phyloP scores from a whole-genome alignment of 768 basidiomycete genomes.

The Baorangia bicolor region DNA sequence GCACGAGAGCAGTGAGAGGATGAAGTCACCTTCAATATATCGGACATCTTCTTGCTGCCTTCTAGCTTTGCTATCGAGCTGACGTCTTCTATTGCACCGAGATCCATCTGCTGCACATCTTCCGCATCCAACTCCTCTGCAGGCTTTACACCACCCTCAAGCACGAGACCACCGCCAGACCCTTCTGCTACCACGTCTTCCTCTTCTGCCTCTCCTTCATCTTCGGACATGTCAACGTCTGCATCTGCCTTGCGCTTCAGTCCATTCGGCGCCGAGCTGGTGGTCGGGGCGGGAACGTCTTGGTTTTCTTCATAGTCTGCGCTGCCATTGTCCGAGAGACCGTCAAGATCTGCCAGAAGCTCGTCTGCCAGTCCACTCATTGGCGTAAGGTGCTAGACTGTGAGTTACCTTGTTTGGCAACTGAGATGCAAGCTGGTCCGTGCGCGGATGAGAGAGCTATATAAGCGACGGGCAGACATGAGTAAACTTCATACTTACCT shows the following conservation, averaged over 20 bases:
- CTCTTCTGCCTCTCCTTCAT: conserved; percentile 43
- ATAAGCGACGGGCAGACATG: neutral
- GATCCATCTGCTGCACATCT: conserved; percentile 93
- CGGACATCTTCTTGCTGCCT: conserved; percentile 82
- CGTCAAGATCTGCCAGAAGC: conserved; percentile 89
- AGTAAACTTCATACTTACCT: conserved; percentile 53
- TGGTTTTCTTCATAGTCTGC: conserved; percentile 47
- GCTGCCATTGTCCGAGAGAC: conserved; percentile 67
- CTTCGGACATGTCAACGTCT: conserved; percentile 58
- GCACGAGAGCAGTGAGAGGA: neutral
- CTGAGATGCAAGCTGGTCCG: conserved; percentile 8
- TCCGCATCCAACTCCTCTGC: conserved; percentile 96
- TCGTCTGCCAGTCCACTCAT: conserved; percentile 91
- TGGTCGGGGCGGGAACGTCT: conserved; percentile 24
- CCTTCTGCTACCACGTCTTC: conserved; percentile 38
- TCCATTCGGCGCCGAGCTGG: conserved; percentile 25
- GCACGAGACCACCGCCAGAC: conserved; percentile 58
- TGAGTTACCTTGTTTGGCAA: conserved; percentile 12
- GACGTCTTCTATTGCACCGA: conserved; percentile 83
- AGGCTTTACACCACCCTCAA: conserved; percentile 86
- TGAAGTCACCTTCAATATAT: conserved; percentile 69
- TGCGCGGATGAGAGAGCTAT: conserved; percentile 5
- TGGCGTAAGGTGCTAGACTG: neutral
- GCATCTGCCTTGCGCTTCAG: conserved; percentile 65
- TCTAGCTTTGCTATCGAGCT: conserved; percentile 85